Evolutionary conservation across 78 protist species (phyloP).

Genomic region (Pelomyxa schiedti): DNA sequence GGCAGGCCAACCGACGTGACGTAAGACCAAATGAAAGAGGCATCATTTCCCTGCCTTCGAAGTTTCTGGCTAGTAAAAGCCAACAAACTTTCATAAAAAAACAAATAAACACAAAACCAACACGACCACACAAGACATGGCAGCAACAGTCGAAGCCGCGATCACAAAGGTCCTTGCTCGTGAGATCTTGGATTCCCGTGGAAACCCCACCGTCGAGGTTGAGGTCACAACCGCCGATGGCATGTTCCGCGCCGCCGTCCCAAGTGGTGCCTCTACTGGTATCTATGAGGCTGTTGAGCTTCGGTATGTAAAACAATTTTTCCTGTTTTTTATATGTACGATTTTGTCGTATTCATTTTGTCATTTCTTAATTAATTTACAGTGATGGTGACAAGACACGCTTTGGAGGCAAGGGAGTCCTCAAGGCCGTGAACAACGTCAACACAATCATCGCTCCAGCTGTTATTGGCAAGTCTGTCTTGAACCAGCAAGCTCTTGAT

Average conservation of each 20-base stretch:
- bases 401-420: conserved; percentile 96
- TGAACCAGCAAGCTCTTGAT: conserved; percentile 81
- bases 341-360: not conserved
- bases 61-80: too few species aligned
- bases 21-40: too few species aligned
- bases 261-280: conserved; percentile 99
- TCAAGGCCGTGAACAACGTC: conserved; percentile 10
- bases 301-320: conserved; percentile 12
- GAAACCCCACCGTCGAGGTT: conserved; percentile 94
- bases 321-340: not conserved
- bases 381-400: conserved; percentile 64
- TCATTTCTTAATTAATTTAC: not conserved
- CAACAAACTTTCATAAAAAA: not conserved
- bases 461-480: conserved; percentile 63
- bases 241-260: conserved; percentile 90
- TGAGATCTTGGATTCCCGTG: conserved; percentile 88
- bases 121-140: too few species aligned
- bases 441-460: conserved; percentile 69
- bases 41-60: too few species aligned
- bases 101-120: not conserved
- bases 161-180: conserved; percentile 58
- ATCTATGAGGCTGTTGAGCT: conserved; percentile 95
- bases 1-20: too few species aligned
- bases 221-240: conserved; percentile 61
- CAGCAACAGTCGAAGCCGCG: not conserved